These are phyloP conservation scores for Vigna hirtella DNA, from an alignment of 306 rosid species.

Conservation along the genomic window DNA sequence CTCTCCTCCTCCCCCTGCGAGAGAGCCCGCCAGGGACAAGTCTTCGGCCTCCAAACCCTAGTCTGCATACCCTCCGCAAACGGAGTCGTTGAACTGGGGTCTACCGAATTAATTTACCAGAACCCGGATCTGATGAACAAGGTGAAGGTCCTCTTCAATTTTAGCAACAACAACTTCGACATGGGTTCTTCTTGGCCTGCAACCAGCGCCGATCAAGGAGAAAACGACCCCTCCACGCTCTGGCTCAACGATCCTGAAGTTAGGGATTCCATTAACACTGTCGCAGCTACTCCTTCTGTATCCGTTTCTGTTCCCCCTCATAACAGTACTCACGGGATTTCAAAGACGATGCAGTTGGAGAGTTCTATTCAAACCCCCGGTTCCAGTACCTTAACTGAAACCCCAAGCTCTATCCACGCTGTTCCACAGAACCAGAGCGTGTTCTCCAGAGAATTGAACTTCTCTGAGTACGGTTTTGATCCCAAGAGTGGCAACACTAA, in stretches of 20 bases:
- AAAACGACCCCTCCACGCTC: slow-evolving; percentile 81
- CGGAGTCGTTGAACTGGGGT: slow-evolving; percentile 91
- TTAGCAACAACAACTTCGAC: slow-evolving; percentile 59
- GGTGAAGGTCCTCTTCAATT: slow-evolving; percentile 75
- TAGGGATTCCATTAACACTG: slow-evolving; percentile 55
- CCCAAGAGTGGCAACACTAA: slow-evolving; percentile 51
- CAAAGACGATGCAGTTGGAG: slow-evolving; percentile 60
- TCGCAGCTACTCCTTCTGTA: not conserved
- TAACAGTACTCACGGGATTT: slow-evolving; percentile 21
- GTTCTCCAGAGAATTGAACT: slow-evolving; percentile 69
- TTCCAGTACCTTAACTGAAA: slow-evolving; percentile 68
- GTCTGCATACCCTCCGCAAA: slow-evolving; percentile 76
- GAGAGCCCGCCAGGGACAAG: slow-evolving; percentile 73
- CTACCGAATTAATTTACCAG: slow-evolving; percentile 70
- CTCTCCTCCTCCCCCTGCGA: slow-evolving; percentile 62
- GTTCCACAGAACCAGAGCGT: slow-evolving; percentile 62
- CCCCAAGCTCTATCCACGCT: slow-evolving; percentile 62
- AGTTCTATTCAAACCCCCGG: slow-evolving; percentile 47
- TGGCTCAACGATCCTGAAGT: slow-evolving; percentile 80
- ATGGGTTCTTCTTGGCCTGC: slow-evolving; percentile 70
- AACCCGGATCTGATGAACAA: slow-evolving; percentile 83
- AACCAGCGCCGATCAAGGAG: slow-evolving; percentile 70
- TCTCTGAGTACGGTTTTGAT: slow-evolving; percentile 63
- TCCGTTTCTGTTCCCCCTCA: slow-evolving; percentile 15
- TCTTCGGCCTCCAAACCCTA: slow-evolving; percentile 74